These are phyloP conservation scores for Aspergillus tamarii DNA, from an alignment of 2,329 filamentous ascomycete genomes.

Conservation along the genomic window DNA sequence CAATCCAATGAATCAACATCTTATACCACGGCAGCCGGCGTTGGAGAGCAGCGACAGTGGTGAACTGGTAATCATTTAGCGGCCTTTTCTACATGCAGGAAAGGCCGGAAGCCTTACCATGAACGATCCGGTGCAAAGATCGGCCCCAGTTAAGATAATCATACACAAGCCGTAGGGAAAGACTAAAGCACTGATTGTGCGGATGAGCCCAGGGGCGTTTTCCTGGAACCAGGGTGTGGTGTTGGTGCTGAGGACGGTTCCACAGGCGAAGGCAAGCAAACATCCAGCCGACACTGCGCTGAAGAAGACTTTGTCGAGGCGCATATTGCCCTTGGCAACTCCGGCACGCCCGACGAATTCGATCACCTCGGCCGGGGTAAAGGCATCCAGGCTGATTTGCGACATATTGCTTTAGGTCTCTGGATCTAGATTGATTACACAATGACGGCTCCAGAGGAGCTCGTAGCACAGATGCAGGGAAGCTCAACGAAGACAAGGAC, in stretches of 20 bases:
- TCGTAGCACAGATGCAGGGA: neutral
- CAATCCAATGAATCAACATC: slow-evolving; percentile 47
- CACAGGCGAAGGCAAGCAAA: slow-evolving; percentile 56
- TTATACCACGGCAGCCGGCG: slow-evolving; percentile 41
- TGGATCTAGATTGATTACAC: neutral
- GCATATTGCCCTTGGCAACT: slow-evolving; percentile 56
- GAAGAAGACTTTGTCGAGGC: slow-evolving; percentile 57
- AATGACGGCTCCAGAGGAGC: neutral
- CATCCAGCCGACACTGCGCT: slow-evolving; percentile 57
- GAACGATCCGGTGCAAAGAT: slow-evolving; percentile 53
- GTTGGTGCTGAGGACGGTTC: slow-evolving; percentile 50
- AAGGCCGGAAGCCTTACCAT: slow-evolving; percentile 37
- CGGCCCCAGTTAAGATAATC: slow-evolving; percentile 53
- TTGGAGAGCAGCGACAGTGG: slow-evolving; percentile 49
- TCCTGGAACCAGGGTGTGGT: slow-evolving; percentile 53
- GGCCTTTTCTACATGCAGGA: too few species aligned
- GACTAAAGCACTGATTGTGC: slow-evolving; percentile 49
- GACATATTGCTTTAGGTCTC: neutral
- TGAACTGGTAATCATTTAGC: slow-evolving; percentile 35
- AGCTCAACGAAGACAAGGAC: neutral
- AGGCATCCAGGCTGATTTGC: slow-evolving; percentile 35
- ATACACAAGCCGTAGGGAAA: slow-evolving; percentile 56
- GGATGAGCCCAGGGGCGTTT: slow-evolving; percentile 54
- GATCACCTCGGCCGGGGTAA: slow-evolving; percentile 54
- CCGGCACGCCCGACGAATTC: slow-evolving; percentile 57